Conservation (phyloP, 192 early-diverging fungal species). For the Coemansia nantahalensis region DNA sequence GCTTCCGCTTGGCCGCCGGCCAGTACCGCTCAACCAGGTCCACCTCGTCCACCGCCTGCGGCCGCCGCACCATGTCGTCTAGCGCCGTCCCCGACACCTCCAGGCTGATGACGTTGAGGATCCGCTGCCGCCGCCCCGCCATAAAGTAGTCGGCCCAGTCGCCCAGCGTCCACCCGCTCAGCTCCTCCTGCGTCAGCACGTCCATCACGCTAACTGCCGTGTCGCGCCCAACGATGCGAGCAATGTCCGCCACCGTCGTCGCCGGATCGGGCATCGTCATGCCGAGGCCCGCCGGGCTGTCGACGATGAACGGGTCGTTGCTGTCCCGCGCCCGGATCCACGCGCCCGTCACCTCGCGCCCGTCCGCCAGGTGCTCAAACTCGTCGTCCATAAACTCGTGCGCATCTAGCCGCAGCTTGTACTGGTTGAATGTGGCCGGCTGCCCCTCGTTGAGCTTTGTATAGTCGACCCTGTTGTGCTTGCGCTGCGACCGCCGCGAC, state of each 20-base stretch:
- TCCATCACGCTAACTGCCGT: constrained; percentile 87
- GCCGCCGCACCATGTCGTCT: constrained; percentile 64
- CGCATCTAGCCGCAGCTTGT: constrained; percentile 67
- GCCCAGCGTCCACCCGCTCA: constrained; percentile 74
- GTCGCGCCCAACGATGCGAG: constrained; percentile 57
- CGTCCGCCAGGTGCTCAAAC: constrained; percentile 63
- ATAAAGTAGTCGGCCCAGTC: constrained; percentile 80
- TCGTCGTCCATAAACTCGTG: constrained; percentile 64
- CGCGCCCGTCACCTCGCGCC: constrained; percentile 64
- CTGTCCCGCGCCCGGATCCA: constrained; percentile 64
- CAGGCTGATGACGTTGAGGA: constrained; percentile 86
- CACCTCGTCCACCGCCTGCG: constrained; percentile 76
- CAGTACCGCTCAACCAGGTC: constrained; percentile 89
- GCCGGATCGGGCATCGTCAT: constrained; percentile 73
- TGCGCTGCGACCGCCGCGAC: constrained; percentile 60
- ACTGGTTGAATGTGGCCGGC: constrained; percentile 76
- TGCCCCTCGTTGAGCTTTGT: constrained; percentile 77
- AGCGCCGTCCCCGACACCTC: constrained; percentile 78
- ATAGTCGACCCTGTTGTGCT: constrained; percentile 70
- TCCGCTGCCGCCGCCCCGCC: constrained; percentile 59
- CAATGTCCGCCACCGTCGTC: constrained; percentile 64
- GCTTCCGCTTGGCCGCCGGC: constrained; percentile 62
- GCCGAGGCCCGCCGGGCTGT: constrained; percentile 63
- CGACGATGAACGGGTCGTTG: constrained; percentile 73
- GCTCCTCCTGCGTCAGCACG: constrained; percentile 84